A percentile compares a stretch with the other conserved stretches of the same genome.
Conservation (phyloP, 352 stramenopile species). For the Globisporangium nunn region DNA sequence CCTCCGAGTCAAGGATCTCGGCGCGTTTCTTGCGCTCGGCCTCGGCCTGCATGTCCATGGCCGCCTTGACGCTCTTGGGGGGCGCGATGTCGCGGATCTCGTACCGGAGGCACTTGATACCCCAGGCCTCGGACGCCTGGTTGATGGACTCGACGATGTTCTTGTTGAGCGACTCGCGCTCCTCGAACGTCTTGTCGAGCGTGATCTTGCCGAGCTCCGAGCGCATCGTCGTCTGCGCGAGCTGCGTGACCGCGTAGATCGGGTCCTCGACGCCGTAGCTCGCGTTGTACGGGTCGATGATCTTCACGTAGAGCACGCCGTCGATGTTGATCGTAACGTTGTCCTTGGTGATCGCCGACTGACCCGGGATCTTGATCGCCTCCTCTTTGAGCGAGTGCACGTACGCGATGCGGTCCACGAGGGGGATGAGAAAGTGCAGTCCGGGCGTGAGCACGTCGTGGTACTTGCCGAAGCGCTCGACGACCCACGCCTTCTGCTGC, state of each 20-base stretch:
- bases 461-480: slow-evolving; percentile 91
- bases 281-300: slow-evolving; percentile 85
- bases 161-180: slow-evolving; percentile 89
- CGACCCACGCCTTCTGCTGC: slow-evolving; percentile 86
- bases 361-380: slow-evolving; percentile 86
- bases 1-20: slow-evolving; percentile 89
- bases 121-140: slow-evolving; percentile 85
- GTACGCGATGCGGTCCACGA: slow-evolving; percentile 88
- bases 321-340: slow-evolving; percentile 91
- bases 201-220: slow-evolving; percentile 91
- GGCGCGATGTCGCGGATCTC: slow-evolving; percentile 89
- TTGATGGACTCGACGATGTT: slow-evolving; percentile 90
- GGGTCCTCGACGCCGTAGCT: slow-evolving; percentile 86
- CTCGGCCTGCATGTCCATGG: slow-evolving; percentile 92
- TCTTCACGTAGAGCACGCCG: slow-evolving; percentile 90
- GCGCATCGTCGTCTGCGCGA: slow-evolving; percentile 90
- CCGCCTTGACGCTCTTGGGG: slow-evolving; percentile 76
- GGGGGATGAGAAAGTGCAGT: slow-evolving; percentile 86
- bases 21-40: slow-evolving; percentile 88
- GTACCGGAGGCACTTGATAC: slow-evolving; percentile 88
- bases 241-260: slow-evolving; percentile 86
- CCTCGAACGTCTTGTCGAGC: slow-evolving; percentile 91
- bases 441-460: slow-evolving; percentile 79
- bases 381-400: slow-evolving; percentile 91
- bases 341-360: slow-evolving; percentile 88